phyloP scores from a whole-genome alignment of 495 filamentous ascomycete species.

The Hyaloscypha bicolor region DNA sequence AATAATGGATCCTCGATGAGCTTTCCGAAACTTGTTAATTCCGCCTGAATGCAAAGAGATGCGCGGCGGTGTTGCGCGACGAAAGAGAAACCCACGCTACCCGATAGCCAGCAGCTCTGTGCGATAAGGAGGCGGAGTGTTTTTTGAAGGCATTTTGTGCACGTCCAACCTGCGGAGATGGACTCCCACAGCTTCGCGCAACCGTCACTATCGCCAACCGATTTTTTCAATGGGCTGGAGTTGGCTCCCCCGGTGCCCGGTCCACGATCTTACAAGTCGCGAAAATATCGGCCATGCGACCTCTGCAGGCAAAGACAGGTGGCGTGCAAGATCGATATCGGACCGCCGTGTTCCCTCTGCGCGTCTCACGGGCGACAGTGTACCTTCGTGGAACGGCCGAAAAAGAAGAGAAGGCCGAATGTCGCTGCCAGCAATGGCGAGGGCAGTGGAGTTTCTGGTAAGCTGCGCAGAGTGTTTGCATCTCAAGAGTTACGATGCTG shows the following conservation, averaged over 20 bases:
- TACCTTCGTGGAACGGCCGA: constrained; percentile 39
- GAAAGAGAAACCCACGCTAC: not conserved
- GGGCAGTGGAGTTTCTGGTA: constrained; percentile 24
- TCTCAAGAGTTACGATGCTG: not conserved
- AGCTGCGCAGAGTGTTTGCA: constrained; percentile 6
- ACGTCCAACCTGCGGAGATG: constrained; percentile 1
- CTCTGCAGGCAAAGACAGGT: constrained; percentile 32
- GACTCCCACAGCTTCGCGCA: constrained; percentile 22
- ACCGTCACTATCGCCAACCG: constrained; percentile 33
- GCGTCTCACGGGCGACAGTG: constrained; percentile 37
- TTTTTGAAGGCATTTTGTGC: not conserved
- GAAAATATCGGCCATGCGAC: constrained; percentile 35
- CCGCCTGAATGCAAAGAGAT: constrained; percentile 16
- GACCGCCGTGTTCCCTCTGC: constrained; percentile 38
- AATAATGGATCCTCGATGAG: constrained; percentile 8
- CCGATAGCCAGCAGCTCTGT: not conserved
- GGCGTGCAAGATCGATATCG: constrained; percentile 32
- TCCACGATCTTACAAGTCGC: constrained; percentile 31
- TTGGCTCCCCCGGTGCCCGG: constrained; percentile 24
- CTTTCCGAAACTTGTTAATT: constrained; percentile 9
- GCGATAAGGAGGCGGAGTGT: not conserved
- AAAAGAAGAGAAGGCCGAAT: constrained; percentile 34
- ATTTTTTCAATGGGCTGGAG: constrained; percentile 30
- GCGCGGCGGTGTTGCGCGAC: constrained; percentile 16
- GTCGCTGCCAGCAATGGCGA: constrained; percentile 21